Percentiles rank a stretch among this genome's conserved stretches.
Conservation (phyloP, 1,284 basidiomycete genomes). For the Thelephora terrestris region DNA sequence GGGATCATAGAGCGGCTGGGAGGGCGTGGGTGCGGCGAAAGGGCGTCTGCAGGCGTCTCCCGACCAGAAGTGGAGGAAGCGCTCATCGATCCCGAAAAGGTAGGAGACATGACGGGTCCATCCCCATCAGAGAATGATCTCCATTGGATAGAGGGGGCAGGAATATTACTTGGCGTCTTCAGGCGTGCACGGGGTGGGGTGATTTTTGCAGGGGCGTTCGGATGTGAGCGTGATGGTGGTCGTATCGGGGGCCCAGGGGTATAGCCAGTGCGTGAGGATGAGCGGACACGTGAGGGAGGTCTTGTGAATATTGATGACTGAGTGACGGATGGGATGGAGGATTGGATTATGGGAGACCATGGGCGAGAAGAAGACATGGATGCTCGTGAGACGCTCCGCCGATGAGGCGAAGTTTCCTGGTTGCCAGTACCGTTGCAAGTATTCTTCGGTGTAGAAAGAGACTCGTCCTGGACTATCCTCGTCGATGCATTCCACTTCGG, state of each 20-base stretch:
- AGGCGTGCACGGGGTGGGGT: constrained; percentile 44
- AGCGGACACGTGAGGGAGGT: constrained; percentile 20
- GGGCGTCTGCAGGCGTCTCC: constrained; percentile 29
- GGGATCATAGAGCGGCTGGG: constrained; percentile 78
- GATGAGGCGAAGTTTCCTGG: constrained; percentile 28
- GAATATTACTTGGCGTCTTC: constrained; percentile 69
- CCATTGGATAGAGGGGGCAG: constrained; percentile 41
- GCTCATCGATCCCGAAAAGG: constrained; percentile 32
- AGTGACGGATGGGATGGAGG: constrained; percentile 53
- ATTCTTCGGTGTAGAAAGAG: constrained; percentile 35
- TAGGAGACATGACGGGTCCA: constrained; percentile 58
- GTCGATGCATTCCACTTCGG: constrained; percentile 72
- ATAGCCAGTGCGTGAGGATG: constrained; percentile 25
- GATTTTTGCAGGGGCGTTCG: constrained; percentile 27
- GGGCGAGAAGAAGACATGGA: constrained; percentile 71
- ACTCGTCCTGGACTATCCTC: constrained; percentile 46
- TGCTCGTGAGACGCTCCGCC: constrained; percentile 57
- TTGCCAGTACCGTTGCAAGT: constrained; percentile 29
- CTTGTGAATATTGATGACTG: constrained; percentile 39
- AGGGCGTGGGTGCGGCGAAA: constrained; percentile 51
- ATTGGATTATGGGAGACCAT: constrained; percentile 61
- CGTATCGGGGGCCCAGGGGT: constrained; percentile 18
- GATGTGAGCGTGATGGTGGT: constrained; percentile 18
- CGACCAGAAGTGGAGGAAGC: constrained; percentile 19
- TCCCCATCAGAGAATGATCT: constrained; percentile 45